Conservation (phyloP, 2,329 filamentous ascomycete genomes). For the Sporothrix brasiliensis region DNA sequence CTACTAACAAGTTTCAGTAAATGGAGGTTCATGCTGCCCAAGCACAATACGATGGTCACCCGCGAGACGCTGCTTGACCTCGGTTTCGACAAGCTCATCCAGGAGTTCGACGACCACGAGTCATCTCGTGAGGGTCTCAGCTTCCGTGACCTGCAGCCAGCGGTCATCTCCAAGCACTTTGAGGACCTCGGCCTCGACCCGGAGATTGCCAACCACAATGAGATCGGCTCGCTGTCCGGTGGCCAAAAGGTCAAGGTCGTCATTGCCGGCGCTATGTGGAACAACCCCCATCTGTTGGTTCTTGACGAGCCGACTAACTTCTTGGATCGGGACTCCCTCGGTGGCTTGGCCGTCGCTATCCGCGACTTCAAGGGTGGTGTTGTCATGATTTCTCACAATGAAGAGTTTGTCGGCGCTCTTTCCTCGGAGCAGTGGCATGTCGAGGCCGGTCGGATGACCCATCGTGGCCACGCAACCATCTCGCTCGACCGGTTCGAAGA, state of each 20-base stretch:
- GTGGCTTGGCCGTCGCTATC: conserved; percentile 95
- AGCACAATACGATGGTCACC: conserved; percentile 89
- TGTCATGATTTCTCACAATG: conserved; percentile 99
- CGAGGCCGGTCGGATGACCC: conserved; percentile 80
- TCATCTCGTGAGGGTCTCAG: conserved; percentile 97
- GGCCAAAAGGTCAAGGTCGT: conserved; percentile 99
- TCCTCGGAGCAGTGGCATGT: conserved; percentile 98
- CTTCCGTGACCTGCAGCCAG: conserved; percentile 89
- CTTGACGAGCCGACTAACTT: conserved; percentile 99
- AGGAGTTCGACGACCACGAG: conserved; percentile 99
- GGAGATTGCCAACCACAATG: conserved; percentile 98
- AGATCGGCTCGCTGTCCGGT: conserved; percentile 93
- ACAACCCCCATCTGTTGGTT: conserved; percentile 96
- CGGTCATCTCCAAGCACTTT: conserved; percentile 96
- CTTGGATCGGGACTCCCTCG: conserved; percentile 95
- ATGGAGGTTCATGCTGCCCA: conserved; percentile 86
- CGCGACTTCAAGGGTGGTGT: conserved; percentile 98
- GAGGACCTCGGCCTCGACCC: conserved; percentile 95
- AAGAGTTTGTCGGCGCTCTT: conserved; percentile 95
- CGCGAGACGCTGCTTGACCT: conserved; percentile 85
- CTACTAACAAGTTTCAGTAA: conserved; percentile 59
- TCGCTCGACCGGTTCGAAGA: conserved; percentile 87
- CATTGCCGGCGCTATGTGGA: conserved; percentile 95
- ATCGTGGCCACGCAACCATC: conserved; percentile 76
- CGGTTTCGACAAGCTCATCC: conserved; percentile 90